These are phyloP conservation scores for Sicyos baderoa DNA, from an alignment of 306 rosid species.

Conservation along the genomic window DNA sequence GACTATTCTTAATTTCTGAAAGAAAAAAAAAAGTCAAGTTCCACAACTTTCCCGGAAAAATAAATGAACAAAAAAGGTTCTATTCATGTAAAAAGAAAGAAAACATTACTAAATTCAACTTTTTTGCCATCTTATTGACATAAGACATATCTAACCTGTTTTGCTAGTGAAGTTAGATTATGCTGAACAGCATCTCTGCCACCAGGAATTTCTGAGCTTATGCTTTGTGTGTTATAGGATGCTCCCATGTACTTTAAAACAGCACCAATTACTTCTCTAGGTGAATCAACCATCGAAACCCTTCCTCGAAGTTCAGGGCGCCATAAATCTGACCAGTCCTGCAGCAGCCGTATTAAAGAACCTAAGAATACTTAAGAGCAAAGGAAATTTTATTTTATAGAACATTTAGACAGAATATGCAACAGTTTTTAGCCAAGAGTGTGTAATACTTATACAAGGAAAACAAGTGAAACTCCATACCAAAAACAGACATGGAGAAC, in stretches of 20 bases:
- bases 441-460: neutral
- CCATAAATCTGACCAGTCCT: conserved; percentile 98
- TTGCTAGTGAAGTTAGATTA: conserved; percentile 53
- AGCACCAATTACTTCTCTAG: conserved; percentile 89
- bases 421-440: neutral
- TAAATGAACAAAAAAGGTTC: neutral
- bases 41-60: neutral
- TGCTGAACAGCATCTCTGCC: conserved; percentile 59
- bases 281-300: conserved; percentile 84
- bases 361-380: too few relatives aligned
- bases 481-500: neutral
- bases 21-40: neutral
- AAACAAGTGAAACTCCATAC: neutral
- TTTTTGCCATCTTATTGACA: neutral
- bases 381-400: too few relatives aligned
- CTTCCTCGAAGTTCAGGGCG: conserved; percentile 81
- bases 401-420: neutral
- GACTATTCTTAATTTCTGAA: neutral
- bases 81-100: too few relatives aligned
- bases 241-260: conserved; percentile 93
- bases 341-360: conserved; percentile 33
- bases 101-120: neutral
- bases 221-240: conserved; percentile 57
- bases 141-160: conserved; percentile 51
- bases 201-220: conserved; percentile 49